phyloP scores from a whole-genome alignment of 148 eudicot species.

The Drosera capensis region DNA sequence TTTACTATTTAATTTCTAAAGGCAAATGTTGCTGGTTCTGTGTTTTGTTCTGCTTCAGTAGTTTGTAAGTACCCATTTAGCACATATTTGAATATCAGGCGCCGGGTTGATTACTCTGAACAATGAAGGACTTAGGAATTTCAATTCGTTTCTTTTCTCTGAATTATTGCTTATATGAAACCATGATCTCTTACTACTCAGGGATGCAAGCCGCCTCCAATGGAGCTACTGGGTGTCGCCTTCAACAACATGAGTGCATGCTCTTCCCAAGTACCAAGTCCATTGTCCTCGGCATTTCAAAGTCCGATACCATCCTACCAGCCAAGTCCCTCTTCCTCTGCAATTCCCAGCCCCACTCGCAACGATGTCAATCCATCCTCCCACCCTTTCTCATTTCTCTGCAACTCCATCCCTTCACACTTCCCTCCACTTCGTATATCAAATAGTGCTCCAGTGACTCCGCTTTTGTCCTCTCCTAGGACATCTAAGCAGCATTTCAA shows the following conservation, averaged over 20 bases:
- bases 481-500: slow-evolving; percentile 38
- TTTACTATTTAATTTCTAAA: too few relatives aligned
- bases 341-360: slow-evolving; percentile 71
- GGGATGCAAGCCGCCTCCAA: slow-evolving; percentile 65
- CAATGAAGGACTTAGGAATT: too few relatives aligned
- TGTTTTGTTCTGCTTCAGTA: too few relatives aligned
- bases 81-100: too few relatives aligned
- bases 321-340: slow-evolving; percentile 78
- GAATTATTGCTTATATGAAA: background rate
- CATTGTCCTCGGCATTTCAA: slow-evolving; percentile 65
- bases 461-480: slow-evolving; percentile 68
- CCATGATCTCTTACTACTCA: slow-evolving; percentile 9
- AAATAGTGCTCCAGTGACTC: slow-evolving; percentile 92
- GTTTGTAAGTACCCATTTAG: too few relatives aligned
- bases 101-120: too few relatives aligned
- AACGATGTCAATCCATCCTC: slow-evolving; percentile 25
- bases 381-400: slow-evolving; percentile 60
- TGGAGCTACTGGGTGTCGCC: slow-evolving; percentile 41
- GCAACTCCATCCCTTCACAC: slow-evolving; percentile 42
- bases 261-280: slow-evolving; percentile 70
- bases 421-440: slow-evolving; percentile 90
- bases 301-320: slow-evolving; percentile 85
- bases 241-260: slow-evolving; percentile 43
- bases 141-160: too few relatives aligned
- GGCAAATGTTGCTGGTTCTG: too few relatives aligned